A percentile compares a stretch with the other conserved stretches of the same genome.
phyloP scores from a whole-genome alignment of 306 rosid species.

The Biancaea sappan region DNA sequence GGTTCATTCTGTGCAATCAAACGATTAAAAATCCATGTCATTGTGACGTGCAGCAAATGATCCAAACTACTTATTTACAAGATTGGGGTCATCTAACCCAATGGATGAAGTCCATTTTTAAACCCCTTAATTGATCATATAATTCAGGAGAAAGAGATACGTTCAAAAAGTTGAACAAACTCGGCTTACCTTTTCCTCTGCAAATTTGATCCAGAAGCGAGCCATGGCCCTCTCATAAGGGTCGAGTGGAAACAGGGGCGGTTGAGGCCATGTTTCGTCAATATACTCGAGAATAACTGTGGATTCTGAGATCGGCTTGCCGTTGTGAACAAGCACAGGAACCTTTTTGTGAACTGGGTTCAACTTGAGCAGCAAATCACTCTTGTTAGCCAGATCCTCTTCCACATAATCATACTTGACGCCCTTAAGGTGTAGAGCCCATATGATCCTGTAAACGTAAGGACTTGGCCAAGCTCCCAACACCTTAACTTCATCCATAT shows the following conservation, averaged over 20 bases:
- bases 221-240: constrained; percentile 39
- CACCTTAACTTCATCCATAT: constrained; percentile 22
- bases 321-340: constrained; percentile 37
- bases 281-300: constrained; percentile 36
- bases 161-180: neutral
- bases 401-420: constrained; percentile 13
- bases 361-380: constrained; percentile 25
- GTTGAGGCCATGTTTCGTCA: constrained; percentile 40
- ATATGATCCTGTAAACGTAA: constrained; percentile 14
- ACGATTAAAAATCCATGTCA: no score
- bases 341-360: constrained; percentile 37
- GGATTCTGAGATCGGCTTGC: constrained; percentile 38
- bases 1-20: no score
- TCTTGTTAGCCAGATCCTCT: constrained; percentile 26
- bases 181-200: constrained; percentile 44
- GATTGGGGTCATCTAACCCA: no score
- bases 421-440: constrained; percentile 18
- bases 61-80: no score
- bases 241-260: constrained; percentile 35
- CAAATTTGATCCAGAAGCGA: constrained; percentile 37
- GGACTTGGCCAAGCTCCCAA: constrained; percentile 29
- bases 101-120: no score
- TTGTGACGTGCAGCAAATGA: no score
- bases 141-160: neutral
- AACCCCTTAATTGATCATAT: neutral